Base-by-base conservation (phyloP, 441 rosid genomes). In the Adansonia gregorii region DNA sequence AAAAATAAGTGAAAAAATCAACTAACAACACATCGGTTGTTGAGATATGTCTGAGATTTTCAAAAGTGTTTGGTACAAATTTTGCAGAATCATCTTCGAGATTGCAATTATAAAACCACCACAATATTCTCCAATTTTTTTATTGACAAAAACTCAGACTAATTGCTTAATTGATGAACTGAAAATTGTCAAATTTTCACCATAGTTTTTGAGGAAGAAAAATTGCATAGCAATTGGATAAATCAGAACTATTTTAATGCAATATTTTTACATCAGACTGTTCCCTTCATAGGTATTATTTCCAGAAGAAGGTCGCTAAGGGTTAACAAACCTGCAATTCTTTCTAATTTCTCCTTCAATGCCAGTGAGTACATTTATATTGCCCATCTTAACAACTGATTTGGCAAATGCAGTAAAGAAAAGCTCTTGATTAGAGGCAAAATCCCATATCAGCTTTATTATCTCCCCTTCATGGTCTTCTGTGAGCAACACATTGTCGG, bases 301-400 rank as follows among this genome's bases (percentile, higher is more conserved):
- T 61, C 67, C 31, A 27, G 67, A 56, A 56, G 61, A 56, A 68
- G 7, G 67, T 45, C 7, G 7, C 49, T 78, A 82, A 2, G 71
- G 4, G 63, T 92, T 90, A 17, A 86, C 71, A 84, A 87, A 87
- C 80, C 97, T 89, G 78, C 97, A 91, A 14, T 80, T 83, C 79
- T 72, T 89, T 74, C 98, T 87, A 17, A 91, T 85, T 71, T 91
- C 83, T 17, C 97, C 97, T 27, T 85, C 82, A 41, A 10, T 2
- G 0, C 87, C 93, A 0, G 88, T 83, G 15, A 90, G 87, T 1
- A 89, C 95, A 82, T 87, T 88, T 0, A 85, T 93, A 49, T 82
- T 91, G 12, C 94, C 93, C 98, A 91, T 90, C 79, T 90, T 90
- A 17, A 93, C 73, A 31, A 94, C 83, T 0, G 97, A 94, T 56